Evolutionary conservation across 2,329 filamentous ascomycete species (phyloP).

Genomic region (Coniella lustricola): DNA sequence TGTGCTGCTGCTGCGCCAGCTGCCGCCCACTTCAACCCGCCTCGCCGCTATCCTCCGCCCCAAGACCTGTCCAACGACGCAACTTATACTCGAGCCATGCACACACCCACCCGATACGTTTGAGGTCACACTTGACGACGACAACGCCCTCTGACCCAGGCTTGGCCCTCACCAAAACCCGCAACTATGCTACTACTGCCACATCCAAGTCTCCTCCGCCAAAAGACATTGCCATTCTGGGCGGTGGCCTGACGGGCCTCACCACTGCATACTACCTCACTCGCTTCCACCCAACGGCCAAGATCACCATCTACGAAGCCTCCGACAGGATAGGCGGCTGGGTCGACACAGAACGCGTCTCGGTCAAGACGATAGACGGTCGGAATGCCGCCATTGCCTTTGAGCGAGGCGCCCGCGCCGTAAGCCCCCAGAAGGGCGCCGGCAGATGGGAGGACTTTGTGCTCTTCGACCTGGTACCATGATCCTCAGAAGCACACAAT

Average conservation of each 20-base stretch:
- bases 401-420: slow-evolving; percentile 75
- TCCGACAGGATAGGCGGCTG: slow-evolving; percentile 70
- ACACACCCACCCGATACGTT: background rate
- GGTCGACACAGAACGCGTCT: slow-evolving; percentile 61
- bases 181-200: slow-evolving; percentile 7
- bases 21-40: background rate
- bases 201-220: background rate
- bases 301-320: slow-evolving; percentile 77
- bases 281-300: slow-evolving; percentile 54
- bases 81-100: slow-evolving; percentile 1
- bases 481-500: no score
- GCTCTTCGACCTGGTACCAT: slow-evolving; percentile 62
- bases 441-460: slow-evolving; percentile 54
- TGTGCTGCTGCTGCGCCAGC: background rate
- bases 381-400: slow-evolving; percentile 57
- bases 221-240: slow-evolving; percentile 58
- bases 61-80: background rate
- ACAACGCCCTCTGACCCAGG: background rate
- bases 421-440: slow-evolving; percentile 45
- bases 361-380: slow-evolving; percentile 47
- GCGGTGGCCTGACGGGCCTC: slow-evolving; percentile 78
- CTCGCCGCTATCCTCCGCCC: background rate
- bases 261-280: slow-evolving; percentile 71
- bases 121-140: background rate
- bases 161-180: no score